These are phyloP conservation scores for Lipomyces orientalis DNA, from an alignment of 805 yeast species.

Conservation along the genomic window DNA sequence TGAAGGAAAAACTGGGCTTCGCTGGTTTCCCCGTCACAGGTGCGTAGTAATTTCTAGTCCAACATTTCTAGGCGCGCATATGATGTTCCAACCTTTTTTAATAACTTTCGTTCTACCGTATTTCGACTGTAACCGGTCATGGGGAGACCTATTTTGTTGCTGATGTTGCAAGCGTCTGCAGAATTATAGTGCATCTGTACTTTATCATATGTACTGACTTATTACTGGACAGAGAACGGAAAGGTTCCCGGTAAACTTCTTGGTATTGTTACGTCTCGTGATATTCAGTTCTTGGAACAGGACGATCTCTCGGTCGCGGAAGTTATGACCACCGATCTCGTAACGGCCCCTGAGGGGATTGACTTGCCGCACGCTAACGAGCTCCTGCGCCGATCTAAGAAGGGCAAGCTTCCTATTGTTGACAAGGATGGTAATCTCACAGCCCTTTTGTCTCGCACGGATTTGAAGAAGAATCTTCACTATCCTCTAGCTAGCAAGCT, in stretches of 20 bases:
- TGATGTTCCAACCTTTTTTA: constrained; percentile 43
- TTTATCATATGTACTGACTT: constrained; percentile 40
- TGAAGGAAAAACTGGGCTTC: constrained; percentile 80
- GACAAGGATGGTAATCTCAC: constrained; percentile 77
- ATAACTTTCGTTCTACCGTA: constrained; percentile 99
- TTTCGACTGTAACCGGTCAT: constrained; percentile 45
- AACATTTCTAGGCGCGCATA: constrained; percentile 1
- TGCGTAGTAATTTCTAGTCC: constrained; percentile 54
- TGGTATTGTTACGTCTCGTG: constrained; percentile 97
- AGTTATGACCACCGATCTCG: constrained; percentile 87
- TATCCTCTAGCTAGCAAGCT: constrained; percentile 96
- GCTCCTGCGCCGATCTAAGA: constrained; percentile 87
- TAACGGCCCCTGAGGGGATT: constrained; percentile 84
- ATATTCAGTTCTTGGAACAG: constrained; percentile 90
- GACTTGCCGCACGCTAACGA: constrained; percentile 86
- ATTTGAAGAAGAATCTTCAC: constrained; percentile 91
- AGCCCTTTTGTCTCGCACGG: constrained; percentile 91
- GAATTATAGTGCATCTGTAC: not conserved
- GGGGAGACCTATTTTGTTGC: constrained; percentile 31
- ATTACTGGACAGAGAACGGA: constrained; percentile 68
- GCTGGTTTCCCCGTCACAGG: constrained; percentile 99
- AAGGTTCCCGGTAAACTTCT: constrained; percentile 84
- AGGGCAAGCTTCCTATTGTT: constrained; percentile 96
- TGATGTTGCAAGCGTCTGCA: not conserved
- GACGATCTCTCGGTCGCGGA: constrained; percentile 65